Conservation (phyloP, 257 asterid genomes). For the Fraxinus excelsior region DNA sequence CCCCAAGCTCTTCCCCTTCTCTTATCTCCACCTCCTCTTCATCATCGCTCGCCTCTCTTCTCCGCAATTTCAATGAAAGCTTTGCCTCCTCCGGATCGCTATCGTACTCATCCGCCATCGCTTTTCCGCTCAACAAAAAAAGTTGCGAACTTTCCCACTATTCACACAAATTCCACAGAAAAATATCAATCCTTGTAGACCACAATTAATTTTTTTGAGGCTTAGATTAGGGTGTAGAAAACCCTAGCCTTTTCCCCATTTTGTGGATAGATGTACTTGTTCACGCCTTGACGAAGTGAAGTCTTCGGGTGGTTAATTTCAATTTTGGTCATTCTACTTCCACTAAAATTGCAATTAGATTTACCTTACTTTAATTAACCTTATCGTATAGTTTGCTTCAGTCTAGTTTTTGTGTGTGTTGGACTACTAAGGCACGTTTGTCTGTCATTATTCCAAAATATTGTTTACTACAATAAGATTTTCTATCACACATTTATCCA, state of each 20-base stretch:
- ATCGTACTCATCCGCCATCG: conserved; percentile 86
- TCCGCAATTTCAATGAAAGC: conserved; percentile 79
- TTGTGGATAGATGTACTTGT: not conserved
- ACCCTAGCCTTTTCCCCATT: conserved; percentile 16
- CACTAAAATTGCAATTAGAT: not conserved
- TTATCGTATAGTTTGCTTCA: no score
- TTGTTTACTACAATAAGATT: no score
- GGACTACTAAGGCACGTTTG: no score
- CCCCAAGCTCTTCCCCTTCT: conserved; percentile 34
- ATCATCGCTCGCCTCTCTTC: conserved; percentile 94
- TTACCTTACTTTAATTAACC: not conserved
- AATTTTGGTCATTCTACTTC: not conserved
- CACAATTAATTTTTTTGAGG: not conserved
- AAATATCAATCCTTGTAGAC: conserved; percentile 8
- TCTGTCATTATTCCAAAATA: no score
- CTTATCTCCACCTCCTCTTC: conserved; percentile 62
- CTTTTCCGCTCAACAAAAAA: conserved; percentile 20
- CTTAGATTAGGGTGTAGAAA: conserved; percentile 16
- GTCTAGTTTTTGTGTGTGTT: no score
- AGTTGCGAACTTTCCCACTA: conserved; percentile 16
- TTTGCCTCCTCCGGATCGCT: conserved; percentile 98
- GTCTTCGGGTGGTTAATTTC: not conserved
- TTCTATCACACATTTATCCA: no score
- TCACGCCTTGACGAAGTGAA: not conserved
- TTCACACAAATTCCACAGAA: conserved; percentile 5